Evolutionary conservation across 306 rosid genomes (phyloP), one percentile per base, ranked within the genome.

Genomic region (Inga leiocalycina): DNA sequence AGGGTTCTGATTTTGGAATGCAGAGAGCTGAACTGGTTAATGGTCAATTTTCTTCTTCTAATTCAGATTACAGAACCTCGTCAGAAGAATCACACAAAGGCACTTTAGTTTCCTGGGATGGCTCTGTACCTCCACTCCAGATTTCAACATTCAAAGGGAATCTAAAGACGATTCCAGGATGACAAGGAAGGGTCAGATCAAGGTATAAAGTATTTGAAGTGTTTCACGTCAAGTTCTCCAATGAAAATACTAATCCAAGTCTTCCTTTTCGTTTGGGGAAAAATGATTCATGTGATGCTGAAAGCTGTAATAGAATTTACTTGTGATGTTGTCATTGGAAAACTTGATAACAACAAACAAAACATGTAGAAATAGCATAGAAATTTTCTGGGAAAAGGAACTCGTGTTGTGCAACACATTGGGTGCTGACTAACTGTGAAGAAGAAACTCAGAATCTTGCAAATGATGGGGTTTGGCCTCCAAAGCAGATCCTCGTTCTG

Each of bases 51-150:
- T 81, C 65, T 81, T 79, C 70, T 45, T 64, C 68, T 22, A 16
- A 61, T 68, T 45, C 74, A 59, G 72, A 80, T 71, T 62, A 39
- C 75, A 59, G 74, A 81, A 19, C 27, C 80, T 81, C 75, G 59
- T 43, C 79, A 57, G 75, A 79, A 57, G 75, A 79, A 75, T 81
- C 79, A 77, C 75, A 75, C 61, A 45, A 10, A 41, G 69, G 80
- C 43, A 17, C 17, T 49, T 49, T 49, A 17, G 69, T 78, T 66
- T 84, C 78, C 64, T 68, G 85, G 62, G 59, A 78, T 73, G 75
- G 83, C 59, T 30, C 56, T 77, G 45, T 86, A 54, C 71, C 68
- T 44, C 56, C 88, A 74, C 68, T 44, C 56, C 88, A 74, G 77
- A 86, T 72, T 69, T 44, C 7, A 64, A 75, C 9, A 44, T 65